Evolutionary conservation across 1,139 yeast genomes (phyloP).

Genomic region (Yamadazyma atlantica): DNA sequence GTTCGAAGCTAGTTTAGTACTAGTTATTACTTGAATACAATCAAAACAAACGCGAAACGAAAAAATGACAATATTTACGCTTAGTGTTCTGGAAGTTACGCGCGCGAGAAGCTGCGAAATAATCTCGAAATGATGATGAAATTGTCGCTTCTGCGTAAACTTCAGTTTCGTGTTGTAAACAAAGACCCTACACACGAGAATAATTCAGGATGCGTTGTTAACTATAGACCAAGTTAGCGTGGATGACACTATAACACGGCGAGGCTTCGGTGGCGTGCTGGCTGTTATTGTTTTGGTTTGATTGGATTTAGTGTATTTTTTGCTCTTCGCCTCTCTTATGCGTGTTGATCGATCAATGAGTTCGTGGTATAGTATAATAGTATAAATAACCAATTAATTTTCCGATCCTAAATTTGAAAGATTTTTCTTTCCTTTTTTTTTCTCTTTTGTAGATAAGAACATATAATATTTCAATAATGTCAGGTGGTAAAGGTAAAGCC

Average conservation of each 20-base stretch:
- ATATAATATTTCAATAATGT: conserved; percentile 30
- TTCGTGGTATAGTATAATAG: neutral
- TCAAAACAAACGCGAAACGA: neutral
- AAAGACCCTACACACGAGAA: neutral
- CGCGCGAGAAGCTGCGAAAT: neutral
- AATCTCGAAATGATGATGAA: no score
- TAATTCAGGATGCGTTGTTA: neutral
- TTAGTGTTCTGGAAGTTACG: neutral
- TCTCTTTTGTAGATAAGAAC: conserved; percentile 2
- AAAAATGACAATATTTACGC: neutral
- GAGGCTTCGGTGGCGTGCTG: neutral
- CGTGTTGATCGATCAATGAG: no score
- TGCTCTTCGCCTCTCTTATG: neutral
- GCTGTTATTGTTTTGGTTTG: conserved; percentile 1
- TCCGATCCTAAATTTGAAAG: neutral
- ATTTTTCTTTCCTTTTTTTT: conserved; percentile 5
- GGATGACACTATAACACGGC: neutral
- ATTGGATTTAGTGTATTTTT: neutral
- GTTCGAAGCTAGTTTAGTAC: no score
- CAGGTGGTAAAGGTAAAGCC: conserved; percentile 57
- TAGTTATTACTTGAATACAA: no score
- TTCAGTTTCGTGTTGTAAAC: neutral
- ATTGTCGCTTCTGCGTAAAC: neutral
- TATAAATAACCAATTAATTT: neutral
- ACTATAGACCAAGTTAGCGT: neutral